Base-by-base conservation (phyloP, 305 asterid species). In the Fraxinus paxiana region DNA sequence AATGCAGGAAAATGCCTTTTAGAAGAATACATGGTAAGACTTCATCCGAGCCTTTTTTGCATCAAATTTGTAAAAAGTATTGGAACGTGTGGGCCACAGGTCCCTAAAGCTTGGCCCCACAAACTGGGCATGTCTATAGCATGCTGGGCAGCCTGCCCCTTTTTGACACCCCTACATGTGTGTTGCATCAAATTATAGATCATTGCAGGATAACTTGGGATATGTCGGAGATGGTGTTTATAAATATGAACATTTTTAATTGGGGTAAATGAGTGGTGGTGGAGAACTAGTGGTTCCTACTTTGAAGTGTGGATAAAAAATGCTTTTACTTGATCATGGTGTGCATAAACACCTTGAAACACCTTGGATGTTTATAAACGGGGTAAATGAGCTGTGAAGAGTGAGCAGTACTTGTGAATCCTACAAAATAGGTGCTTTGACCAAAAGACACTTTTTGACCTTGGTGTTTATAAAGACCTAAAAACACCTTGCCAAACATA, bases 1-100 rank as follows among this genome's bases (percentile, higher is more conserved):
- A 77, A 78, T 48, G 95, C 95, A 71, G 94, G 92, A 83, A 86
- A 87, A 88, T 91, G 93, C 76, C 95, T 94, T 75, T 80, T 87
- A 26, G 92, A 94, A 77, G 97, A 91, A 61, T 92, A 91, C 85
- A 80, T 85, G 95, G 98, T 93, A 87, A 86, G 89, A 34, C 7
- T 51, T 51, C 2, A 35, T 18, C 20, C 6, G 4, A 10, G 34
- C 74, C 37, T 12, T 69, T 69, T 69, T 69, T 61, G 17, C 28
- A 41, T 43, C 37, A 9, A 51, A 22, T 15, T 22, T 61, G 22
- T 51, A n/a, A n/a, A n/a, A 51, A 22, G 18, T 18, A 56, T 56
- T 56, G 28, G 67, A 56, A 54, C 9, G 65, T 54, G 65, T 54
- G 24, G 24, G 26, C 65, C 65, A 54, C 65, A 54, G 65, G 26